Evolutionary conservation across 176 grass and related monocot species (phyloP).

Genomic region (Triticum dicoccoides): DNA sequence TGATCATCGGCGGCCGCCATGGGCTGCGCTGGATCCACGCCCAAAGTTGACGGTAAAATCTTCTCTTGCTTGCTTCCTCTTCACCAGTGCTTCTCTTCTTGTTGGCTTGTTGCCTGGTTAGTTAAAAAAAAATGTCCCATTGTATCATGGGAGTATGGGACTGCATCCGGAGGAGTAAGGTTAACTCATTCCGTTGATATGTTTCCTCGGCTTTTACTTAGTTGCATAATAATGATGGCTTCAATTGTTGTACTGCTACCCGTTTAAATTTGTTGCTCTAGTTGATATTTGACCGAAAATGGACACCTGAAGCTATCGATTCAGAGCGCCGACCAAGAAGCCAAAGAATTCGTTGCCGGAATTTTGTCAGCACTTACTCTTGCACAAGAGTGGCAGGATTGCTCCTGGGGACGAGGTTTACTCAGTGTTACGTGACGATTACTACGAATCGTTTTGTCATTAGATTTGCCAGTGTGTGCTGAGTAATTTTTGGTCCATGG

Average conservation of each 20-base stretch:
- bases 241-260: not conserved
- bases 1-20: conserved; percentile 34
- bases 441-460: not conserved
- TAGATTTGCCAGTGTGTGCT: not conserved
- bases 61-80: not conserved
- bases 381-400: not conserved
- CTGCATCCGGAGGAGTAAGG: not conserved
- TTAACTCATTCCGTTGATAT: not conserved
- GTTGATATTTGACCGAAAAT: not conserved
- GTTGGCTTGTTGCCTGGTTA: not conserved
- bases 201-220: not conserved
- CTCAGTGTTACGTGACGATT: not conserved
- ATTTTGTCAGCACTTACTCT: not conserved
- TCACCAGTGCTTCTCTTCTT: not conserved
- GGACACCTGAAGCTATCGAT: not conserved
- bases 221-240: no score
- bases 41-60: conserved; percentile 48
- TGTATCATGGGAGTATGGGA: not conserved
- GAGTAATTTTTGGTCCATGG: not conserved
- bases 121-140: not conserved
- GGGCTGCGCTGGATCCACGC: conserved; percentile 93
- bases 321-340: not conserved
- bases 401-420: not conserved
- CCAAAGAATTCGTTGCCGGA: not conserved
- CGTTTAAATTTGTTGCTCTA: not conserved